Percentiles rank a stretch among this genome's conserved stretches.
These are phyloP conservation scores for Leccinum boreale DNA, from an alignment of 768 basidiomycete species.

Conservation along the genomic window DNA sequence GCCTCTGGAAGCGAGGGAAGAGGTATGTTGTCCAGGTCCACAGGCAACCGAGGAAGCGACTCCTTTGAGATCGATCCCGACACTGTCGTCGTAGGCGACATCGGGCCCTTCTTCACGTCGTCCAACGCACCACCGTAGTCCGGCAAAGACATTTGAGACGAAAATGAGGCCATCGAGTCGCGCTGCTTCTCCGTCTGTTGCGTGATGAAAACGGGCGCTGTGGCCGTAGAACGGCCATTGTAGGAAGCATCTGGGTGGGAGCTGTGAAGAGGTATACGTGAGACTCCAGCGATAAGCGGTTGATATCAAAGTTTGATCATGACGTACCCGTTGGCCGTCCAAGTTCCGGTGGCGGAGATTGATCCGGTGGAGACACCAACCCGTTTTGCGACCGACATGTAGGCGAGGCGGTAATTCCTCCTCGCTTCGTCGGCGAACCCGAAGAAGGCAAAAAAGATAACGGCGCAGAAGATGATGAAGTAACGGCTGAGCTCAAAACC, in stretches of 20 bases:
- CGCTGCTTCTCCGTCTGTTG: constrained; percentile 44
- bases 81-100: constrained; percentile 20
- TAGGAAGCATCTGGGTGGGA: constrained; percentile 22
- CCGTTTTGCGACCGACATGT: constrained; percentile 35
- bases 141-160: constrained; percentile 39
- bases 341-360: constrained; percentile 21
- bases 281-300: not conserved
- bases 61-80: constrained; percentile 26
- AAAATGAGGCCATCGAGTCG: constrained; percentile 48
- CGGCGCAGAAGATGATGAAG: constrained; percentile 45
- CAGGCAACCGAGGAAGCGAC: constrained; percentile 22
- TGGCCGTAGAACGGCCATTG: constrained; percentile 18
- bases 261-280: constrained; percentile 5
- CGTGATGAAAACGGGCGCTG: constrained; percentile 45
- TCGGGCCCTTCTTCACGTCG: constrained; percentile 21
- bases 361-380: constrained; percentile 32
- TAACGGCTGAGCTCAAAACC: constrained; percentile 45
- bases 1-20: constrained; percentile 22
- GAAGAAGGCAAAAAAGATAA: constrained; percentile 68
- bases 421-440: constrained; percentile 67
- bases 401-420: constrained; percentile 48
- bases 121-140: constrained; percentile 38
- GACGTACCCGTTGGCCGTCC: constrained; percentile 28
- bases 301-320: not conserved
- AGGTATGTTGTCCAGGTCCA: constrained; percentile 11